Percentiles rank a stretch among this genome's conserved stretches.
Evolutionary conservation across 495 filamentous ascomycete genomes (phyloP).

Genomic region (Filosporella fistucella): DNA sequence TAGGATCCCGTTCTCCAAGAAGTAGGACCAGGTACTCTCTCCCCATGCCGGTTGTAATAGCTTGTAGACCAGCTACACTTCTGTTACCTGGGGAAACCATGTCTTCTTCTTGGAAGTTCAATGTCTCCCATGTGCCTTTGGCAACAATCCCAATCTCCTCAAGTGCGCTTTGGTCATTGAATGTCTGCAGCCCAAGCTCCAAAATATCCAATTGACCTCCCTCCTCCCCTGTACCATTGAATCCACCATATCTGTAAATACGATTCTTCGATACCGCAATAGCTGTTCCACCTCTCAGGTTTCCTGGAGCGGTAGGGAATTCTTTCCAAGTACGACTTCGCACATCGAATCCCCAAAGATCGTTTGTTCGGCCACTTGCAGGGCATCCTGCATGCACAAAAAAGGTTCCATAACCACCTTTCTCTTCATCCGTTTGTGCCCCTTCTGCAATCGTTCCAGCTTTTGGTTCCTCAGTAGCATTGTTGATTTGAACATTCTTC

Average conservation of each 20-base stretch:
- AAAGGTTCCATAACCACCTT: conserved; percentile 47
- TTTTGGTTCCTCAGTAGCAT: conserved; percentile 37
- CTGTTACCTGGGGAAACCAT: conserved; percentile 31
- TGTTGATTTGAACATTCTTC: conserved; percentile 39
- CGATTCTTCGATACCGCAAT: conserved; percentile 51
- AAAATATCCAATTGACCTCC: conserved; percentile 61
- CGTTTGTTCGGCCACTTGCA: conserved; percentile 48
- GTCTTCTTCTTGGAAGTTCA: conserved; percentile 20
- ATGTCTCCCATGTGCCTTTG: conserved; percentile 17
- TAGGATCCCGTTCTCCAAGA: conserved; percentile 64
- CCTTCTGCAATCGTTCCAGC: conserved; percentile 39
- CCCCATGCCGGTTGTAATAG: conserved; percentile 45
- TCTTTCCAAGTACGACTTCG: conserved; percentile 53
- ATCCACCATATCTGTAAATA: conserved; percentile 71
- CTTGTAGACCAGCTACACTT: conserved; percentile 39
- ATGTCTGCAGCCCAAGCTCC: conserved; percentile 42
- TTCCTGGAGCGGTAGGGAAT: conserved; percentile 54
- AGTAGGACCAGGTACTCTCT: conserved; percentile 58
- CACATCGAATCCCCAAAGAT: conserved; percentile 72
- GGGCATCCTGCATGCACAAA: conserved; percentile 71
- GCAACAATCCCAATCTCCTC: conserved; percentile 10
- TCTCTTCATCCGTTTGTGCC: conserved; percentile 38
- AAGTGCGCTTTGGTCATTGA: conserved; percentile 14
- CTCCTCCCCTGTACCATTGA: conserved; percentile 58
- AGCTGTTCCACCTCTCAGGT: conserved; percentile 56